Base-by-base conservation (phyloP, 306 rosid species). In the Casuarina cunninghamiana region DNA sequence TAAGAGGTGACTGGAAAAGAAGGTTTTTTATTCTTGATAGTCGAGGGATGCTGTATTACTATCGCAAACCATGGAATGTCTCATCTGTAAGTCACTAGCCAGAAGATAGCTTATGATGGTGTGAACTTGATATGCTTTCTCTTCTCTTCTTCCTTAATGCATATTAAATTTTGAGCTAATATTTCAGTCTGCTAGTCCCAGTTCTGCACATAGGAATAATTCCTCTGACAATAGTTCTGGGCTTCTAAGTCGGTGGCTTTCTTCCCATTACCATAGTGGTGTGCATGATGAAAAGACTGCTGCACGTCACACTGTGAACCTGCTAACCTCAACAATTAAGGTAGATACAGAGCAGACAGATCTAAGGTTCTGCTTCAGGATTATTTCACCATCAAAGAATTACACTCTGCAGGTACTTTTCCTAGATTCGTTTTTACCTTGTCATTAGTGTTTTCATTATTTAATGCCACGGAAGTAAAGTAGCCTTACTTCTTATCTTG, bases 1-100 rank as follows among this genome's bases (percentile, higher is more conserved):
- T 92, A 76, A 88, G 97, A 87, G 97, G 81, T 83, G 97, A 92
- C 84, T 92, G 97, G 97, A 92, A 92, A 80, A 88, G 96, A 84
- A 90, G 95, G 88, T 88, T 84, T 86, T 92, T 92, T 88, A 86
- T 92, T 81, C 93, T 92, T 78, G 97, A 92, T 82, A 92, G 96
- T 71, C 85, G 91, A 82, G 97, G 95, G 77, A 84, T 78, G 86
- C 79, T 92, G 83, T 92, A 86, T 82, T 90, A 92, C 86, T 92
- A 92, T 77, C 97, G 97, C 73, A 92, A 90, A 82, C 96, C 87
- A 26, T 90, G 91, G 90, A 82, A 69, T 17, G 55, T 76, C 77
- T 73, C 94, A 77, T 69, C 81, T 79, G 97, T 92, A 87, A 85
- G 97, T 81, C 88, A 38, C 77, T 76, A 69, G 55, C 83, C 70